Evolutionary conservation across 1,139 yeast genomes (phyloP).

Genomic region (Debaryomyces udenii): DNA sequence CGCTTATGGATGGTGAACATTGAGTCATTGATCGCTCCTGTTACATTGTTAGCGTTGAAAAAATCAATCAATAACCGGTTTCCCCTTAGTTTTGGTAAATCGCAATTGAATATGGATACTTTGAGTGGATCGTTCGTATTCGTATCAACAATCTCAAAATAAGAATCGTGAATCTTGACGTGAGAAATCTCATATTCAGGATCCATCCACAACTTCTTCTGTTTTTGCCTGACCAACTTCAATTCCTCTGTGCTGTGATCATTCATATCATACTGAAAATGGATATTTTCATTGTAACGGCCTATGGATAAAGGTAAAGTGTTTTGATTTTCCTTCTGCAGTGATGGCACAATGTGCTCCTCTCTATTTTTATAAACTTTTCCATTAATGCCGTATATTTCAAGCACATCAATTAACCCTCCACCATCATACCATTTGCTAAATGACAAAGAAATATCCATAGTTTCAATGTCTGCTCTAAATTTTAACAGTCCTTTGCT

Average conservation of each 20-base stretch:
- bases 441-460: constrained; percentile 62
- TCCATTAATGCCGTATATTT: constrained; percentile 65
- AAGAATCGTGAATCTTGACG: constrained; percentile 59
- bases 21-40: constrained; percentile 74
- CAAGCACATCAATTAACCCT: constrained; percentile 66
- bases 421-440: constrained; percentile 71
- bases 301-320: constrained; percentile 9
- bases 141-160: constrained; percentile 45
- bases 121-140: constrained; percentile 42
- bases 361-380: constrained; percentile 30
- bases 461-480: constrained; percentile 51
- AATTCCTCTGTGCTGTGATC: constrained; percentile 28
- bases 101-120: constrained; percentile 65
- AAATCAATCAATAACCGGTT: constrained; percentile 64
- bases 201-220: constrained; percentile 26
- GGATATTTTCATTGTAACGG: constrained; percentile 29
- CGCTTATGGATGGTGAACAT: constrained; percentile 72
- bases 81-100: constrained; percentile 60
- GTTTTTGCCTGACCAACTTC: constrained; percentile 10
- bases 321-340: not conserved
- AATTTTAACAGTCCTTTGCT: constrained; percentile 22
- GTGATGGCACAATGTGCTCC: constrained; percentile 4
- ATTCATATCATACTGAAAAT: constrained; percentile 36
- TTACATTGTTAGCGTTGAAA: constrained; percentile 67
- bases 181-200: constrained; percentile 52